Conservation (phyloP, 805 yeast species). For the Wickerhamomyces ciferrii region DNA sequence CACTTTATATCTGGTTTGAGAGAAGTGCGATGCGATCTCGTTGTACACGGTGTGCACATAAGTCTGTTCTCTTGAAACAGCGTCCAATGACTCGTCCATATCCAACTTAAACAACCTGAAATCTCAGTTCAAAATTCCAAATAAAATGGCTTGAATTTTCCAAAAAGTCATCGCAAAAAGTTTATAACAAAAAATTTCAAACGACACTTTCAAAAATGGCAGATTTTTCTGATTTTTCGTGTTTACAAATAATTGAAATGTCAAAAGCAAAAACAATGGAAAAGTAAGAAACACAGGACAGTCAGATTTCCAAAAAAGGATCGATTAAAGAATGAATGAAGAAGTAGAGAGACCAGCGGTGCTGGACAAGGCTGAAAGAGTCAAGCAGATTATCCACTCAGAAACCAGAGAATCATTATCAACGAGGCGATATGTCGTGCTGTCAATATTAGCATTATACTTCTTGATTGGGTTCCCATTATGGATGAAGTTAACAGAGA, state of each 20-base stretch:
- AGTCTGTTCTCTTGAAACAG: constrained; percentile 60
- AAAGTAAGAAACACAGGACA: too few relatives aligned
- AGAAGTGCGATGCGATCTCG: constrained; percentile 88
- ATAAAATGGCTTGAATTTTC: too few relatives aligned
- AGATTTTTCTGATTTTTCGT: background rate
- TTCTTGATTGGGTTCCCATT: constrained; percentile 32
- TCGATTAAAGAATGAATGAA: too few relatives aligned
- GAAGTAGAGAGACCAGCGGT: background rate
- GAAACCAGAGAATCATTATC: constrained; percentile 15
- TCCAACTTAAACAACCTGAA: background rate
- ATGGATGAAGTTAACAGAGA: constrained; percentile 36
- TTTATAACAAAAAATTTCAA: background rate
- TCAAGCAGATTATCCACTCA: constrained; percentile 8
- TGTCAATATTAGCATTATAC: constrained; percentile 21
- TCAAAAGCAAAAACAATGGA: too few relatives aligned
- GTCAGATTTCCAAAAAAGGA: too few relatives aligned
- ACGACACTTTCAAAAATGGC: background rate
- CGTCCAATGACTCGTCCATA: constrained; percentile 29
- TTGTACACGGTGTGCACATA: constrained; percentile 92
- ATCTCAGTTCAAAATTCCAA: too few relatives aligned
- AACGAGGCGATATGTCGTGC: constrained; percentile 18
- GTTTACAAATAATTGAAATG: background rate
- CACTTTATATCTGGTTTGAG: constrained; percentile 80
- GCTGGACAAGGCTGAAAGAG: background rate
- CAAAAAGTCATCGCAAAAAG: background rate